These are phyloP conservation scores for Tuctoria greenei DNA, from an alignment of 176 grass and related monocot genomes.

Conservation along the genomic window DNA sequence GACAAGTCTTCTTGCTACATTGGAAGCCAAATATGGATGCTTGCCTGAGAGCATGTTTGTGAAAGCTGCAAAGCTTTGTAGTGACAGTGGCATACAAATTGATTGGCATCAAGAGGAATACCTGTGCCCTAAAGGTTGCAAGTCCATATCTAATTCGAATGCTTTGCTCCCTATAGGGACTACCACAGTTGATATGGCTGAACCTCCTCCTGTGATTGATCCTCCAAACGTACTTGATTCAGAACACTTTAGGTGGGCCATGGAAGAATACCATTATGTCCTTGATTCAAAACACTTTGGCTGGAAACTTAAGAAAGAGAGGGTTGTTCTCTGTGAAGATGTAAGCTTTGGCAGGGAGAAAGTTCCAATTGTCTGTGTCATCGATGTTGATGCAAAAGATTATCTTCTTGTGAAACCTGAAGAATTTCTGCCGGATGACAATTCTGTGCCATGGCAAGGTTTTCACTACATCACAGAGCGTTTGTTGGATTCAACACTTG, in stretches of 20 bases:
- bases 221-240: slow-evolving; percentile 34
- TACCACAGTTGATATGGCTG: slow-evolving; percentile 21
- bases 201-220: slow-evolving; percentile 38
- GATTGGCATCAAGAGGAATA: slow-evolving; percentile 91
- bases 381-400: slow-evolving; percentile 68
- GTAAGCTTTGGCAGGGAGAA: slow-evolving; percentile 82
- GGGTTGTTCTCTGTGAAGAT: slow-evolving; percentile 80
- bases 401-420: slow-evolving; percentile 43
- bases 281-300: slow-evolving; percentile 72
- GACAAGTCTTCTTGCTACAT: slow-evolving; percentile 60
- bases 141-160: slow-evolving; percentile 39
- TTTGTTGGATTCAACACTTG: slow-evolving; percentile 68
- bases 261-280: slow-evolving; percentile 80
- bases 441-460: slow-evolving; percentile 73
- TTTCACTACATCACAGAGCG: slow-evolving; percentile 72
- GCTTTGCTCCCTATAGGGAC: slow-evolving; percentile 53
- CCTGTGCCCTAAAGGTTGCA: slow-evolving; percentile 81
- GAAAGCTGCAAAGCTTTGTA: slow-evolving; percentile 92
- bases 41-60: slow-evolving; percentile 81
- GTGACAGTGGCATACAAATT: slow-evolving; percentile 80
- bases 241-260: slow-evolving; percentile 28
- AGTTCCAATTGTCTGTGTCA: slow-evolving; percentile 65
- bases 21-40: slow-evolving; percentile 77
- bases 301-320: slow-evolving; percentile 57
- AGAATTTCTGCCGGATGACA: slow-evolving; percentile 30